Evolutionary conservation across 2,329 filamentous ascomycete species (phyloP), one percentile per base, ranked within the genome.

Genomic region (Aspergillus terreus): DNA sequence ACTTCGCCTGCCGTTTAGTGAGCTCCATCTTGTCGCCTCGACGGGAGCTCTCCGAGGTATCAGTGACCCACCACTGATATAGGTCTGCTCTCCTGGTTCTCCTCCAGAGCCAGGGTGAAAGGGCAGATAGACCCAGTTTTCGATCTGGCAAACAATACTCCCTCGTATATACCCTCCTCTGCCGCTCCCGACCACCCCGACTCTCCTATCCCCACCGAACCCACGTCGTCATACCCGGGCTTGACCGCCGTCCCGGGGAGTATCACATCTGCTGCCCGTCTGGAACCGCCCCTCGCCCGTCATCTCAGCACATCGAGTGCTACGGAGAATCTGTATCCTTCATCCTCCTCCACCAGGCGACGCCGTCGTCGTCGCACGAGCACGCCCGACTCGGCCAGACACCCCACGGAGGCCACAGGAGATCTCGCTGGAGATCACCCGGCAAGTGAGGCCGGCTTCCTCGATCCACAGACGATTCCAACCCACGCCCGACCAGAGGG

Each of bases 121-220:
- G 66, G 66, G 70, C 71, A 72, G 63, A 63, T 65, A 63, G 62
- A 75, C 44, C 44, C 58, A 76, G 74, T 72, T 72, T 75, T 83
- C 84, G 85, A 84, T 80, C 86, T 89, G 86, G 86, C 86, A 81
- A 81, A 87, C 82, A 81, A 83, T 78, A 77, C 67, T 70, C 76
- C 81, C 73, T 76, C 74, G 69, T 72, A 75, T 70, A 71, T 69
- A 72, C 71, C 74, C 73, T 81, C 74, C 73, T 81, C 80, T 80
- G 76, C 79, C 82, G 77, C 79, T 77, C 75, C 86, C 82, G 85
- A 85, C 84, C 73, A 80, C 78, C 81, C 82, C 79, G 72, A 79
- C 75, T 78, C 75, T 69, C 78, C 81, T 78, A 79, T 74, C 61
- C 71, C 74, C 71, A 71, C 76, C 63, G 69, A 74, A 66, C 70